Evolutionary conservation across 495 filamentous ascomycete species (phyloP), one percentile per base, ranked within the genome.

Genomic region (Margaritispora aquatica): DNA sequence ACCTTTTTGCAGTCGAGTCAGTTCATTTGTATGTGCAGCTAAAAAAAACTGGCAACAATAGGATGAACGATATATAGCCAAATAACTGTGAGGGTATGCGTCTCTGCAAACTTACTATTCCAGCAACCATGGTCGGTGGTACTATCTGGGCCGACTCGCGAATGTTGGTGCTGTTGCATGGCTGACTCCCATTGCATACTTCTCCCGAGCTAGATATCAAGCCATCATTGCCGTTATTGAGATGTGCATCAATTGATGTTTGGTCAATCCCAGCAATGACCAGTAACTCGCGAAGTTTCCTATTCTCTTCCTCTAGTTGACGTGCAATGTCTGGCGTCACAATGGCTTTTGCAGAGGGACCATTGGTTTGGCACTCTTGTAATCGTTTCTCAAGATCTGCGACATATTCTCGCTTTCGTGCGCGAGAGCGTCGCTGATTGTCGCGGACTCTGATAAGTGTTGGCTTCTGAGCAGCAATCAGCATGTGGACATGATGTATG

Each of bases 341-440:
- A 11, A 26, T 34, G 4, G 9, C 4, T 2, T 19, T 10, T 26
- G 24, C 19, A 19, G 3, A 34, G 27, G 41, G 44, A 50, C 57
- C 57, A 24, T 38, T 17, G 15, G 31, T 27, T 1, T 59, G n/a
- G 49, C 29, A 59, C 26, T 54, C 19, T 2, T 54, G 27, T 10
- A 60, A 9, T 29, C 49, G 46, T 15, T 23, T 26, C 41, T 60
- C 53, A 17, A 61, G 54, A 26, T 56, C 51, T 0, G 46, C 44
- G 44, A 61, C n/a, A 26, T 61, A 61, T 26, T 61, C 59, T 17
- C 29, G 41, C 46, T 31, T 31, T 8, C 59, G 59, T 15, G 59
- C 59, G 19, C 59, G 58, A 2, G 17, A 55, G 24, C 58, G 58
- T 10, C 51, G 59, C 34, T 61, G 59, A 46, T 61, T 61, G 26